Percentiles rank a stretch among this genome's conserved stretches.
Conservation (phyloP, 1,284 basidiomycete genomes). For the Austroboletus niveus region DNA sequence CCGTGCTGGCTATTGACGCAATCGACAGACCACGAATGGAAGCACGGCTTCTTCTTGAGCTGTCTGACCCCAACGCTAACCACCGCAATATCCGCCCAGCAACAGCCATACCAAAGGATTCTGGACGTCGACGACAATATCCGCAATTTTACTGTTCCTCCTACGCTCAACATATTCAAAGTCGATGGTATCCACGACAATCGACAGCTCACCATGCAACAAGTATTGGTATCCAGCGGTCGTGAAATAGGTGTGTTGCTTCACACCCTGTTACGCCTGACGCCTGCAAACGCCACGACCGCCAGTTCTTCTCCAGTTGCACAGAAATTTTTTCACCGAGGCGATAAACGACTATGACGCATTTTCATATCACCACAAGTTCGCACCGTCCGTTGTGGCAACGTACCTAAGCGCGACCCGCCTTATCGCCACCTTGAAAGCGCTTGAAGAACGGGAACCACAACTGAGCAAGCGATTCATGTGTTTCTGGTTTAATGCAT, state of each 20-base stretch:
- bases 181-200: conserved; percentile 39
- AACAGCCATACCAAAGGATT: conserved; percentile 54
- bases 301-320: conserved; percentile 67
- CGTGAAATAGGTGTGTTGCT: conserved; percentile 60
- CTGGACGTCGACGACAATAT: conserved; percentile 58
- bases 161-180: conserved; percentile 49
- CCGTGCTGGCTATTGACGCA: conserved; percentile 11
- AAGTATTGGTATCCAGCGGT: conserved; percentile 62
- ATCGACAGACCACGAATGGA: conserved; percentile 66
- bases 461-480: conserved; percentile 66
- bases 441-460: conserved; percentile 58
- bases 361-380: conserved; percentile 63
- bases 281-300: conserved; percentile 7
- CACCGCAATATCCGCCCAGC: conserved; percentile 59
- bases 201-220: conserved; percentile 64
- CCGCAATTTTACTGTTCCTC: conserved; percentile 59
- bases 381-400: conserved; percentile 70
- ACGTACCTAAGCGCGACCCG: conserved; percentile 65
- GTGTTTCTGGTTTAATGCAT: conserved; percentile 77
- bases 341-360: conserved; percentile 59
- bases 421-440: conserved; percentile 59
- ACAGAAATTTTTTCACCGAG: conserved; percentile 72
- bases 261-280: conserved; percentile 3
- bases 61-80: conserved; percentile 68
- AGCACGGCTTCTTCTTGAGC: conserved; percentile 63